A percentile compares a stretch with the other conserved stretches of the same genome.
These are phyloP conservation scores for Cryptococcus jaspeensis DNA, from an alignment of 1,284 basidiomycete genomes.

Conservation along the genomic window DNA sequence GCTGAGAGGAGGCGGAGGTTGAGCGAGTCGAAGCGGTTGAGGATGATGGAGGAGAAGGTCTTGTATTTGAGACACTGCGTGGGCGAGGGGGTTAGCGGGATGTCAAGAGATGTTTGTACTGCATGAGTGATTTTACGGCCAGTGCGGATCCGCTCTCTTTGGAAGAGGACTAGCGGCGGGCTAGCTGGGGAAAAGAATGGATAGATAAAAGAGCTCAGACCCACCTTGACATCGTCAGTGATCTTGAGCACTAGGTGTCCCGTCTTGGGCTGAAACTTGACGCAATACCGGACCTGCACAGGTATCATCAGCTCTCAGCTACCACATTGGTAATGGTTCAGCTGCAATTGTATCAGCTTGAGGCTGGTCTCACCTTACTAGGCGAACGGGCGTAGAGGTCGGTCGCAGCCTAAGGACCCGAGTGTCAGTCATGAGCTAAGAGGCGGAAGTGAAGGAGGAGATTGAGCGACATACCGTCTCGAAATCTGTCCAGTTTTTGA, in stretches of 20 bases:
- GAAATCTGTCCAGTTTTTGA: conserved; percentile 52
- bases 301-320: background rate
- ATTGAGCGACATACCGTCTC: conserved; percentile 37
- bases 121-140: too few species aligned
- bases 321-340: too few species aligned
- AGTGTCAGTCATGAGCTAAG: conserved; percentile 9
- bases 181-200: background rate
- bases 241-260: conserved; percentile 86
- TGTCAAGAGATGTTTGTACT: background rate
- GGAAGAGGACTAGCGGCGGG: too few species aligned
- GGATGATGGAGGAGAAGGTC: conserved; percentile 84
- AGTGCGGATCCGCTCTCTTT: too few species aligned
- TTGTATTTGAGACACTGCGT: conserved; percentile 88
- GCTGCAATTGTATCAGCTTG: too few species aligned
- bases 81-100: background rate
- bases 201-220: conserved; percentile 42
- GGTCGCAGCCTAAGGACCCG: conserved; percentile 63
- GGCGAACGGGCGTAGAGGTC: conserved; percentile 75
- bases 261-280: conserved; percentile 80
- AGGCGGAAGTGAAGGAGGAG: background rate
- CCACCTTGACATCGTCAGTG: conserved; percentile 79
- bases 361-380: conserved; percentile 64
- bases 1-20: conserved; percentile 60
- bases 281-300: conserved; percentile 72
- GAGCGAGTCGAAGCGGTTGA: conserved; percentile 89